phyloP scores from a whole-genome alignment of 441 rosid genomes.

The Pelargonium myrrhifolium region DNA sequence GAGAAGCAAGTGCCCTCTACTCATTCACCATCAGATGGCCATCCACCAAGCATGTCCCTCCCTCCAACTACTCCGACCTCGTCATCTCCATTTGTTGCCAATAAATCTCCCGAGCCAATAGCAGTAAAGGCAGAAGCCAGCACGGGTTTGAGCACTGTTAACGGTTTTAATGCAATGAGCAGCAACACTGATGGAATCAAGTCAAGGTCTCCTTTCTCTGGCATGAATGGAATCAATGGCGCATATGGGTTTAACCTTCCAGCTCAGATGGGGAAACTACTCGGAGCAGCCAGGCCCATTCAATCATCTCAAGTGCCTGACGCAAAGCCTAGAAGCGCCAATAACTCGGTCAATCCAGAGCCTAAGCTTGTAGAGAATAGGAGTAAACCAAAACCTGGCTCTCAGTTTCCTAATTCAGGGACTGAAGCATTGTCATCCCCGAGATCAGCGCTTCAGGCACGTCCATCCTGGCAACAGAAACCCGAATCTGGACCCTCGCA shows the following conservation, averaged over 20 bases:
- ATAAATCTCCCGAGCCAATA: constrained; percentile 11
- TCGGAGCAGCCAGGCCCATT: constrained; percentile 17
- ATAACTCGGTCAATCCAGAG: background rate
- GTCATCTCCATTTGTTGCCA: constrained; percentile 13
- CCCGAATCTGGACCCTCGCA: constrained; percentile 25
- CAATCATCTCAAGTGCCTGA: constrained; percentile 23
- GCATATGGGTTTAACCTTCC: constrained; percentile 26
- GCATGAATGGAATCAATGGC: constrained; percentile 33
- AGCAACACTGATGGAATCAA: background rate
- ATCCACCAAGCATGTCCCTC: constrained; percentile 11
- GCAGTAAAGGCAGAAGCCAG: background rate
- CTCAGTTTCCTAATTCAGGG: background rate
- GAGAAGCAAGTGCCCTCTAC: constrained; percentile 21
- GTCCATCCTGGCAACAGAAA: background rate
- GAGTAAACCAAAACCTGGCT: too few species aligned
- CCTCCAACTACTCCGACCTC: constrained; percentile 17
- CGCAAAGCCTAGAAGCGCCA: constrained; percentile 17
- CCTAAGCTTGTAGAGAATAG: too few species aligned
- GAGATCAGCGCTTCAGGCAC: background rate
- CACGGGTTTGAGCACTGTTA: constrained; percentile 12
- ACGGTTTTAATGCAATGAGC: constrained; percentile 15
- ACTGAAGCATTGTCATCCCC: background rate
- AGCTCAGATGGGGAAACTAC: constrained; percentile 25
- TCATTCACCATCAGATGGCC: constrained; percentile 18
- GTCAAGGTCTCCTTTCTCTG: background rate